Evolutionary conservation across 176 grass and related monocot species (phyloP).

Genomic region (Lolium perenne): DNA sequence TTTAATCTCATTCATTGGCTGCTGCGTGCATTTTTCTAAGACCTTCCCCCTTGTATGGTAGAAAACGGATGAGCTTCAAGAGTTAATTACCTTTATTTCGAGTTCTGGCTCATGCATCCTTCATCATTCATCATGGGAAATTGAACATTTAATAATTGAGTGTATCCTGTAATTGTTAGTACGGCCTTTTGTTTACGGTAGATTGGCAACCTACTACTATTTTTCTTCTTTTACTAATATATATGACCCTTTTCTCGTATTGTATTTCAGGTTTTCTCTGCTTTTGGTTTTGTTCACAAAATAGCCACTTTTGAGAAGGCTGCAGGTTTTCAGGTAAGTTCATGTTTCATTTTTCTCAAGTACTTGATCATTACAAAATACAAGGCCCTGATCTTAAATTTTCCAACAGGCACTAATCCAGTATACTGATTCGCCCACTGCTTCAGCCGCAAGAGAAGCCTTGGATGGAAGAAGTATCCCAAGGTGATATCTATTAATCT

Average conservation of each 20-base stretch:
- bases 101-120: constrained; percentile 28
- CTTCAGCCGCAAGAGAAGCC: constrained; percentile 87
- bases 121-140: constrained; percentile 37
- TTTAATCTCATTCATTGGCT: constrained; percentile 40
- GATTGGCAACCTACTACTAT: neutral
- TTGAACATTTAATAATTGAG: constrained; percentile 18
- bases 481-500: constrained; percentile 53
- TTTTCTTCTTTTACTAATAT: constrained; percentile 25
- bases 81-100: constrained; percentile 37
- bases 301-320: constrained; percentile 99
- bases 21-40: constrained; percentile 32
- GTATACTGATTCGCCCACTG: constrained; percentile 84
- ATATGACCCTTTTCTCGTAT: constrained; percentile 32
- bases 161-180: constrained; percentile 19
- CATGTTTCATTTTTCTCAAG: constrained; percentile 33
- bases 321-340: constrained; percentile 88
- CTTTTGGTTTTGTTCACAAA: constrained; percentile 98
- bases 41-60: constrained; percentile 12
- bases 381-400: constrained; percentile 33
- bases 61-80: constrained; percentile 24
- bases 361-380: constrained; percentile 38
- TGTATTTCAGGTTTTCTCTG: constrained; percentile 84
- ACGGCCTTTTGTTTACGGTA: neutral
- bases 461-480: constrained; percentile 98
- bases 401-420: constrained; percentile 82